Percentiles rank a stretch among this genome's conserved stretches.
These are phyloP conservation scores for Triticum aestivum DNA, from an alignment of 176 grass and related monocot species.

Conservation along the genomic window DNA sequence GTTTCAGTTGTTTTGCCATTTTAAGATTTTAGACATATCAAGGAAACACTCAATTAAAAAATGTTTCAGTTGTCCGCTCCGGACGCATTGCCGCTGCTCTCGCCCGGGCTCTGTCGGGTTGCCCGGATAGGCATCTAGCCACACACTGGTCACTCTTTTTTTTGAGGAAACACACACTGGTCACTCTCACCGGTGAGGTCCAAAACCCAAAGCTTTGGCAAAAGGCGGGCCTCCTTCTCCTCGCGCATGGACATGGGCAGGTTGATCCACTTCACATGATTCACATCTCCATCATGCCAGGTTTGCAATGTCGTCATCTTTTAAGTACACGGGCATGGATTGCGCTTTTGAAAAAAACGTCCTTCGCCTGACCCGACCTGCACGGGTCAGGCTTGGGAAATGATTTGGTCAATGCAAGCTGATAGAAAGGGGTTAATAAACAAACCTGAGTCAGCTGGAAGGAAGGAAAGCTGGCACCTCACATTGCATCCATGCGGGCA, in stretches of 20 bases:
- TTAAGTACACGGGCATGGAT: background rate
- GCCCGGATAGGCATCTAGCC: background rate
- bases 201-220: constrained; percentile 1
- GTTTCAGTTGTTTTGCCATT: no score
- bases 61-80: background rate
- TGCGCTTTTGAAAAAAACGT: background rate
- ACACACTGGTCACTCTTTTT: background rate
- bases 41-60: no score
- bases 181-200: background rate
- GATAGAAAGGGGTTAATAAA: background rate
- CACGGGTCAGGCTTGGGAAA: background rate
- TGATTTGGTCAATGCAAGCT: background rate
- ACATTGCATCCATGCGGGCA: background rate
- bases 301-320: background rate
- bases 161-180: no score
- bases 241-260: background rate
- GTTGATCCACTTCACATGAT: background rate
- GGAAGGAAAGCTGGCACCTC: background rate
- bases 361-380: background rate
- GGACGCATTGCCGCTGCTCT: background rate
- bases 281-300: constrained; percentile 1
- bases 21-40: no score
- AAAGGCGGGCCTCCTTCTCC: background rate
- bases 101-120: background rate
- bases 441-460: background rate